Evolutionary conservation across 768 basidiomycete species (phyloP).

Genomic region (Naematelia encephala): DNA sequence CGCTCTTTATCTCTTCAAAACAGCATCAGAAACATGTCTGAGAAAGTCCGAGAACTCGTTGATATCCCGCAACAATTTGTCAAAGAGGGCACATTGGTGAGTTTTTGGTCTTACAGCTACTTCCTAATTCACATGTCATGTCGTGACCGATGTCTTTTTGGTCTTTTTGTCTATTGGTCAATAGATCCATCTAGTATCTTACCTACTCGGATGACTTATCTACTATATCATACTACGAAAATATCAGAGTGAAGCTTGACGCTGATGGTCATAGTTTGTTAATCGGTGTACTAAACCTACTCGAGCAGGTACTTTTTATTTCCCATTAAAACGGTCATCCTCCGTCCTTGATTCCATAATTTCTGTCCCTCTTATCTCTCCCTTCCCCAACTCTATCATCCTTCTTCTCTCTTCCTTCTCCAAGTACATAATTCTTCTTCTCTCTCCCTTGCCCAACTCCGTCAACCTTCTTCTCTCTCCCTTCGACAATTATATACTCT

Average conservation of each 20-base stretch:
- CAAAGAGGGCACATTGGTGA: slow-evolving; percentile 86
- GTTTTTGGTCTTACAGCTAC: slow-evolving; percentile 38
- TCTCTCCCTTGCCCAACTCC: too few species aligned
- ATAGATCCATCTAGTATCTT: neutral
- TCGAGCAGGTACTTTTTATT: slow-evolving; percentile 67
- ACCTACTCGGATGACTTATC: too few species aligned
- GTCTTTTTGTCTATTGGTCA: neutral
- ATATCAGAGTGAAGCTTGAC: too few species aligned
- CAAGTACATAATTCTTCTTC: too few species aligned
- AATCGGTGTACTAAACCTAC: slow-evolving; percentile 97
- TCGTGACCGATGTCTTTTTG: neutral
- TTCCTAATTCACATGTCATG: neutral
- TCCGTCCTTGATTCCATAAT: too few species aligned
- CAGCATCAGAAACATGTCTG: slow-evolving; percentile 63
- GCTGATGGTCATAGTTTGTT: slow-evolving; percentile 65
- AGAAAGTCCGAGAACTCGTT: slow-evolving; percentile 82
- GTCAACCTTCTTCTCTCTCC: too few species aligned
- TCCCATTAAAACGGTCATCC: too few species aligned
- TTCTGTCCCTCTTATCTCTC: too few species aligned
- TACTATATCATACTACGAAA: too few species aligned
- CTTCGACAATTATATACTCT: too few species aligned
- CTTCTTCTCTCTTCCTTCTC: too few species aligned
- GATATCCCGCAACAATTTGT: slow-evolving; percentile 89
- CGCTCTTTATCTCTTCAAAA: neutral
- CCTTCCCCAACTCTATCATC: too few species aligned